Evolutionary conservation across 345 rosid species (phyloP).

Genomic region (Pistacia vera): DNA sequence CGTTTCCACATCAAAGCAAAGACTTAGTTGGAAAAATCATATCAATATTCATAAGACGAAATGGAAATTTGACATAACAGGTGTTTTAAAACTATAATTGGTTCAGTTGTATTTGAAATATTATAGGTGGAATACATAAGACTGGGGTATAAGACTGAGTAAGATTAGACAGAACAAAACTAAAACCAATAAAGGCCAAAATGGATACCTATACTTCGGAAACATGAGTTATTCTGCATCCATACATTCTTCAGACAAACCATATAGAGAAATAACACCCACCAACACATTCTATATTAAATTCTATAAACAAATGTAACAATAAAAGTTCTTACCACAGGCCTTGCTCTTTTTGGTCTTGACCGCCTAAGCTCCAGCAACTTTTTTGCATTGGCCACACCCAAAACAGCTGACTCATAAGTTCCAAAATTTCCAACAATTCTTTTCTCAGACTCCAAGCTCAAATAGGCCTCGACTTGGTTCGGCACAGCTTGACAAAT

Average conservation of each 20-base stretch:
- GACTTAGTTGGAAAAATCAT: background rate
- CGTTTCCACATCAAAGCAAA: background rate
- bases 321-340: slow-evolving; percentile 45
- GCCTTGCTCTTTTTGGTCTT: slow-evolving; percentile 71
- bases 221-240: too few species aligned
- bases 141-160: background rate
- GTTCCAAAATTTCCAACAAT: slow-evolving; percentile 83
- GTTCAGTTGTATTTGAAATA: background rate
- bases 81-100: background rate
- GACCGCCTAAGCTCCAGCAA: slow-evolving; percentile 76
- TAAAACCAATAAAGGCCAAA: too few species aligned
- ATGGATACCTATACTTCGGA: too few species aligned
- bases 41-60: background rate
- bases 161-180: background rate
- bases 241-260: too few species aligned
- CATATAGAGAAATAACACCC: background rate
- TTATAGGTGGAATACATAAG: background rate
- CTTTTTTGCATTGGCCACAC: slow-evolving; percentile 59
- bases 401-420: slow-evolving; percentile 80
- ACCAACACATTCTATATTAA: background rate
- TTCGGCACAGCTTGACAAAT: slow-evolving; percentile 62
- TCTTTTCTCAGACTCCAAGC: slow-evolving; percentile 72
- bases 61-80: background rate
- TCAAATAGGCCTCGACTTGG: slow-evolving; percentile 68
- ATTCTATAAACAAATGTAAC: background rate